Conservation (phyloP, 1,284 basidiomycete genomes). For the Inonotus obliquus region DNA sequence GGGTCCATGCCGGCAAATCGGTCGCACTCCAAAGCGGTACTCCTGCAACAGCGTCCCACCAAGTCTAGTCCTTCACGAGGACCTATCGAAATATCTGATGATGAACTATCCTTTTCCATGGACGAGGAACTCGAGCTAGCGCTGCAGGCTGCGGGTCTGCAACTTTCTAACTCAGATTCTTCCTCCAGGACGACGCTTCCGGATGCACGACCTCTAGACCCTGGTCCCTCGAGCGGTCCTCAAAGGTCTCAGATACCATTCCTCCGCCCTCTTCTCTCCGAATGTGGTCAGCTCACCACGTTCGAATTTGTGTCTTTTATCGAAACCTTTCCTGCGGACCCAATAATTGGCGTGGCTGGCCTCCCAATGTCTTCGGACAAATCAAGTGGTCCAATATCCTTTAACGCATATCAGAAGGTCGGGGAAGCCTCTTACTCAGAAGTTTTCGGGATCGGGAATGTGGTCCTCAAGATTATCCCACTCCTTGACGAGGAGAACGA, state of each 20-base stretch:
- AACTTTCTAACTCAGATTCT: conserved; percentile 1
- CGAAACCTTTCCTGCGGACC: conserved; percentile 66
- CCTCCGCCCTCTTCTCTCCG: conserved; percentile 55
- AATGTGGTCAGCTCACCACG: conserved; percentile 61
- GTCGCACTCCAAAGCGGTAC: not conserved
- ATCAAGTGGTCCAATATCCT: conserved; percentile 22
- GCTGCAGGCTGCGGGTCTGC: conserved; percentile 14
- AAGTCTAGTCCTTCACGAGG: not conserved
- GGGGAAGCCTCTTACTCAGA: conserved; percentile 97
- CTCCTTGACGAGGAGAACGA: conserved; percentile 46
- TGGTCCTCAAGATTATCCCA: conserved; percentile 87
- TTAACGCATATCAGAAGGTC: conserved; percentile 65
- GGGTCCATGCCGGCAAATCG: conserved; percentile 2
- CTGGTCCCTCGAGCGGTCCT: conserved; percentile 23
- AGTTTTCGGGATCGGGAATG: conserved; percentile 85
- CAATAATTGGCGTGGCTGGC: conserved; percentile 33
- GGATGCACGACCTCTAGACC: not conserved
- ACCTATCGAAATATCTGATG: not conserved
- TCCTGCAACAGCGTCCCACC: not conserved
- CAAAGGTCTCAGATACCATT: conserved; percentile 35
- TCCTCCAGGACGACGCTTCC: not conserved
- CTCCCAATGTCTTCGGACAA: conserved; percentile 32
- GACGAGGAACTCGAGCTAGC: conserved; percentile 16
- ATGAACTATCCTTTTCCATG: conserved; percentile 11
- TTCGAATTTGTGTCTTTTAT: conserved; percentile 79